Evolutionary conservation across 2,329 filamentous ascomycete species (phyloP).

Genomic region (Fusarium duplospermum): DNA sequence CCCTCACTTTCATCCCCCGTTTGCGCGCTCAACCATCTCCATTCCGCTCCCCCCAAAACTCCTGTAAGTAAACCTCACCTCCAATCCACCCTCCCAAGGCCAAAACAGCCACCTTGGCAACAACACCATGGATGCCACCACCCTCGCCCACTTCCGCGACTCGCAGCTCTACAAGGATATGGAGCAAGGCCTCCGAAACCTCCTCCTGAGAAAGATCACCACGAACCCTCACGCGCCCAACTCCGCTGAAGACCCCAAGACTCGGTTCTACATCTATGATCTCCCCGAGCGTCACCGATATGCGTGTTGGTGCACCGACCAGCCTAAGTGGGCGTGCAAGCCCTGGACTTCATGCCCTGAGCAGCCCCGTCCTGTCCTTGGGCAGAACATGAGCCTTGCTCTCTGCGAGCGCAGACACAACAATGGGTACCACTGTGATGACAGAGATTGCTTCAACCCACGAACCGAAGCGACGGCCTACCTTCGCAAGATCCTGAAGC

Average conservation of each 20-base stretch:
- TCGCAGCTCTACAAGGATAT: slow-evolving; percentile 12
- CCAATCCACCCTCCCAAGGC: neutral
- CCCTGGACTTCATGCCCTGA: neutral
- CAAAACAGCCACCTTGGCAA: neutral
- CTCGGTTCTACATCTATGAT: neutral
- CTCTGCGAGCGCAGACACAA: neutral
- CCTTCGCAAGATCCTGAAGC: neutral
- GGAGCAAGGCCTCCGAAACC: slow-evolving; percentile 7
- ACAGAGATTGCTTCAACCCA: neutral
- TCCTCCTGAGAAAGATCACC: neutral
- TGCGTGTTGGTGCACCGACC: neutral
- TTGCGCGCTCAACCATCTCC: neutral
- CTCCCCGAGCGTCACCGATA: neutral
- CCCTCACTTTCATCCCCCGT: neutral
- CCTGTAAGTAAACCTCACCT: neutral
- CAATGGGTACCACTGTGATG: neutral
- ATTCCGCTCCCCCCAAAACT: too few relatives aligned
- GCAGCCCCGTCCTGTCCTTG: neutral
- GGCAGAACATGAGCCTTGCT: neutral
- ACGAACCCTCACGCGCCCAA: neutral
- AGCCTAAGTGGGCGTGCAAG: neutral
- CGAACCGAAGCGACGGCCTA: neutral
- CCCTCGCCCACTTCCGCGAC: neutral
- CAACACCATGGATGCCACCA: neutral
- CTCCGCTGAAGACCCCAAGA: neutral